Base-by-base conservation (phyloP, 1,284 basidiomycete genomes). In the Boletellus deceptivus region DNA sequence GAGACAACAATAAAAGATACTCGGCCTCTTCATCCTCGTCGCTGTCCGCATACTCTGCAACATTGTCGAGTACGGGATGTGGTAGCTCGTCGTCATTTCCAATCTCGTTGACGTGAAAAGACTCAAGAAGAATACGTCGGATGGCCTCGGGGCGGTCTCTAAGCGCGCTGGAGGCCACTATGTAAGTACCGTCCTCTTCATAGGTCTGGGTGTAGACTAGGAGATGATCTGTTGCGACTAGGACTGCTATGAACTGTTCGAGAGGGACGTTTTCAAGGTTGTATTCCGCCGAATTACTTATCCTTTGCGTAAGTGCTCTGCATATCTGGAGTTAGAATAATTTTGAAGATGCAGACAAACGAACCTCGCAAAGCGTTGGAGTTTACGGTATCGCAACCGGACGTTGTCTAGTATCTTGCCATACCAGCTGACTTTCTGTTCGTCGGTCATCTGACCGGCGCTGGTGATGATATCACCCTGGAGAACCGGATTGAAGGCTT, bases 251-350 rank as follows among this genome's bases (percentile, higher is more conserved):
- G 68, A 99, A 89, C 3, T 78, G 72, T 52, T 91, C 89, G 46
- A 98, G 75, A 45, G 89, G 81, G n/a, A 87, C 75, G 45, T 84
- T 80, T 53, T 93, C 90, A 29, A 99, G 77, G 46, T 79, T 81
- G 67, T 98, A 99, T 70, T 99, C 97, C 1, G 95, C 91, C 1
- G 95, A 93, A 69, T 98, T 98, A 64, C 91, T 91, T 72, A 98
- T 96, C 37, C 92, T 83, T 61, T 91, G 87, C 0, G 87, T 85
- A 24, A 94, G 77, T 9, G 85, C 84, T 56, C 91, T 91, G 45
- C 36, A 39, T 43, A 42, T 25, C 16, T 31, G n/a, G 40, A 24
- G 33, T 67, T 22, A 58, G 51, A 44, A 33, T 37, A 35, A 41
- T 51, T 27, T 25, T 31, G 13, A 22, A 22, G 41, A 18, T 24